Evolutionary conservation across 257 asterid species (phyloP).

Genomic region (Solanum stenotomum): DNA sequence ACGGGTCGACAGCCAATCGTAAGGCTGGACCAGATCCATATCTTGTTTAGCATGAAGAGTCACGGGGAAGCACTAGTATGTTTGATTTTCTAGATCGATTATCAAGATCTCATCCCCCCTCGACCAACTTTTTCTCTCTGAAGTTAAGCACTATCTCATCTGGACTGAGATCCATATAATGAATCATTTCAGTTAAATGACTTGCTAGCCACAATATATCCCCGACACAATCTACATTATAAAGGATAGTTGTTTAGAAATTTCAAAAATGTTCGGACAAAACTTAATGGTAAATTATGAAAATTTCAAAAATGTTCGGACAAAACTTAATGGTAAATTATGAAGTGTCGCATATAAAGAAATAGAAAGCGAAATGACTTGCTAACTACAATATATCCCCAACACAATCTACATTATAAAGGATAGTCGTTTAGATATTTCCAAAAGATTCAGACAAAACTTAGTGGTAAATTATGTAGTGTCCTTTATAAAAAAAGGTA

Average conservation of each 20-base stretch:
- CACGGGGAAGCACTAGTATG: background rate
- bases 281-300: too few relatives aligned
- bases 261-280: too few relatives aligned
- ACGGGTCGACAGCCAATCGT: background rate
- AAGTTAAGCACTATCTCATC: background rate
- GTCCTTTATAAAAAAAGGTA: background rate
- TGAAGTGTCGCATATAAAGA: background rate
- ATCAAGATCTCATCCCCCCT: background rate
- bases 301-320: background rate
- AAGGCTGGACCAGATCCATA: background rate
- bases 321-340: background rate
- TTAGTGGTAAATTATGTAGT: background rate
- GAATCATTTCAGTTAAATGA: background rate
- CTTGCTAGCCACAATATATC: background rate
- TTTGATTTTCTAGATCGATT: background rate
- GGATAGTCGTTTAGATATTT: background rate
- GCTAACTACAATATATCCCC: background rate
- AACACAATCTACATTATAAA: background rate
- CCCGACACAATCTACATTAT: background rate
- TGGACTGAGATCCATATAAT: background rate
- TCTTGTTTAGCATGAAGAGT: background rate
- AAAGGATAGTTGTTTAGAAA: background rate
- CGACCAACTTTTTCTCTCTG: background rate
- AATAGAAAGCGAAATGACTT: background rate
- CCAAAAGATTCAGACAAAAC: background rate